Evolutionary conservation across 345 rosid species (phyloP), one percentile per base, ranked within the genome.

Genomic region (Salix viminalis): DNA sequence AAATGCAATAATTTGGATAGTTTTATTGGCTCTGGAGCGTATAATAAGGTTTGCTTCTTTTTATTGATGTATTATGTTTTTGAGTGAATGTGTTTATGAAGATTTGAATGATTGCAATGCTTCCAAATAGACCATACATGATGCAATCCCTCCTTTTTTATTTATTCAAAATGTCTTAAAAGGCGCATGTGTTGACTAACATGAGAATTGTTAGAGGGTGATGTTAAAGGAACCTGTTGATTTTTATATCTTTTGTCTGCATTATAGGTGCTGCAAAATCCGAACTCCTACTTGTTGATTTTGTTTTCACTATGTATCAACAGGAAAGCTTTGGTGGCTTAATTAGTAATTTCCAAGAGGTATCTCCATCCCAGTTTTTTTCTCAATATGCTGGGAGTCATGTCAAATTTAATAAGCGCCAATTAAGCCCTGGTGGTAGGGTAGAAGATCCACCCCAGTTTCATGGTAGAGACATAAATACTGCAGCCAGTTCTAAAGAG

Each of bases 281-380:
- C 0, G 4, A 52, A 16, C 9, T 1, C 58, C 15, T 79, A 6
- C 15, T 26, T 39, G 24, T 74, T 32, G 39, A 62, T 65, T 36
- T 48, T 41, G 24, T 14, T 12, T 66, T 61, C 23, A 7, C 23
- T 61, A 4, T 75, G 70, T 69, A 61, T 71, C 71, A 75, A 69
- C 90, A 88, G 92, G 89, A 75, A 77, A 65, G 24, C 50, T 70
- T 70, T 76, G 84, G 74, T 78, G 83, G 77, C 44, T 83, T 84
- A 67, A 68, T 67, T 61, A 34, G 24, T 60, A 48, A 65, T 65
- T 75, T 50, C 72, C 79, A 28, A 66, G 81, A 70, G 50, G 73
- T 71, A 61, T 75, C 84, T 54, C 75, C 64, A 32, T 75, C 84
- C 69, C 76, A 65, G 42, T 72, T 72, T 75, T 67, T 52, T 82